A percentile compares a stretch with the other conserved stretches of the same genome.
These are phyloP conservation scores for Amylocarpus encephaloides DNA, from an alignment of 2,329 filamentous ascomycete genomes.

Conservation along the genomic window DNA sequence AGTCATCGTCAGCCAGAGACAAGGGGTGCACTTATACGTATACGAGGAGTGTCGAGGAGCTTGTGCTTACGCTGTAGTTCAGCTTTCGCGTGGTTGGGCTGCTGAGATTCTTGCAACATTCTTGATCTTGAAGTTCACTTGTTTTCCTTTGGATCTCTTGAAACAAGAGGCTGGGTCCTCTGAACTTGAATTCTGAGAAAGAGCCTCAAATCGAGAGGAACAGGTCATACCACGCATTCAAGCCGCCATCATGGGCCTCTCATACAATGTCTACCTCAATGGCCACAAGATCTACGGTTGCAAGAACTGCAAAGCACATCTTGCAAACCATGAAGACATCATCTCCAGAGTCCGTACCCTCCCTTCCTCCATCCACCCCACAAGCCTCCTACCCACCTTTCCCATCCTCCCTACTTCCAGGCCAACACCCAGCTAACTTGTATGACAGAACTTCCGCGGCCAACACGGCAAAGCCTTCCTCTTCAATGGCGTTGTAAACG, in stretches of 20 bases:
- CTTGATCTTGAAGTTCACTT: too few species aligned
- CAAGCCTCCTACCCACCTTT: slow-evolving; percentile 1
- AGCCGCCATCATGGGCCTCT: slow-evolving; percentile 64
- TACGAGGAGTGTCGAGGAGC: too few species aligned
- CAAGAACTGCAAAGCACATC: slow-evolving; percentile 91
- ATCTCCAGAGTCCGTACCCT: slow-evolving; percentile 69
- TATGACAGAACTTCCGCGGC: slow-evolving; percentile 82
- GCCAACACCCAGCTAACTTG: not conserved
- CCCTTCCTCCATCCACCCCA: slow-evolving; percentile 2
- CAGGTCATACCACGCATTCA: not conserved
- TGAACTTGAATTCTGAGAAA: not conserved
- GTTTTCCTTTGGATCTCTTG: too few species aligned
- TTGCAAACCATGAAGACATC: slow-evolving; percentile 93
- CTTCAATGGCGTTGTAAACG: slow-evolving; percentile 90
- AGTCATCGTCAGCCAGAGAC: too few species aligned
- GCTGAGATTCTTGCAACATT: too few species aligned
- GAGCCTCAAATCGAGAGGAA: not conserved
- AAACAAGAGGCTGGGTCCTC: too few species aligned
- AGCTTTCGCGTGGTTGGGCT: too few species aligned
- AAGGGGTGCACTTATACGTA: too few species aligned
- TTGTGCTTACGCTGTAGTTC: too few species aligned
- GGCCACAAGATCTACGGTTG: slow-evolving; percentile 85
- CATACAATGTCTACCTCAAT: slow-evolving; percentile 87
- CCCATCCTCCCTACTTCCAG: slow-evolving; percentile 1
- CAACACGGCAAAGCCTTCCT: slow-evolving; percentile 98